Percentiles rank a stretch among this genome's conserved stretches.
phyloP scores from a whole-genome alignment of 192 early-diverging fungal genomes.

The Haplosporangium gracile region DNA sequence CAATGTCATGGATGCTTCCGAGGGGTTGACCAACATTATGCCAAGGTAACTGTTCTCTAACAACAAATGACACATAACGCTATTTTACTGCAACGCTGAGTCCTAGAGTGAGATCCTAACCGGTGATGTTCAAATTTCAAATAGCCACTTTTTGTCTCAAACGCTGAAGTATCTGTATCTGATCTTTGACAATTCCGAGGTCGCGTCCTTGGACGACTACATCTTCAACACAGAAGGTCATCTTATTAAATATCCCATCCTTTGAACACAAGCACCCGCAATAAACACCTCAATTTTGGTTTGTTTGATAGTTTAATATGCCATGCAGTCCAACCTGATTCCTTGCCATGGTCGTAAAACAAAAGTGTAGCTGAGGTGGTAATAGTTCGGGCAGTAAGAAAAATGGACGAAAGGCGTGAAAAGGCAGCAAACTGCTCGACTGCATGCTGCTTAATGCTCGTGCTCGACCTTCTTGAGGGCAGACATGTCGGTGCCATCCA shows the following conservation, averaged over 20 bases:
- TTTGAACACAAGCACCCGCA: not conserved
- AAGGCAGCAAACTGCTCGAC: not conserved
- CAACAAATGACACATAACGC: not conserved
- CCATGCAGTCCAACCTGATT: not conserved
- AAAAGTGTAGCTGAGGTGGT: not conserved
- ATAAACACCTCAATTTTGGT: not conserved
- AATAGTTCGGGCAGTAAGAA: not conserved
- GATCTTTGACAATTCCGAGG: slow-evolving; percentile 70
- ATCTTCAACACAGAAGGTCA: slow-evolving; percentile 88
- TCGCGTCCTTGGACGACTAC: slow-evolving; percentile 71
- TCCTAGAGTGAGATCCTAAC: too few relatives aligned
- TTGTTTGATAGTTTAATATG: not conserved
- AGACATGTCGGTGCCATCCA: slow-evolving; percentile 49
- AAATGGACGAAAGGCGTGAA: not conserved
- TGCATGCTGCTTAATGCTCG: slow-evolving; percentile 22
- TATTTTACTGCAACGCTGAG: not conserved
- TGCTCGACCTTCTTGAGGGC: slow-evolving; percentile 55
- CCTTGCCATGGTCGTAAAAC: not conserved
- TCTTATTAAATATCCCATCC: slow-evolving; percentile 61
- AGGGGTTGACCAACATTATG: slow-evolving; percentile 28
- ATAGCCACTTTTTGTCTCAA: slow-evolving; percentile 82
- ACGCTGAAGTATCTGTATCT: slow-evolving; percentile 88
- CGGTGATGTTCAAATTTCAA: too few relatives aligned
- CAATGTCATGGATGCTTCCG: slow-evolving; percentile 43
- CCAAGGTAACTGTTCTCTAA: slow-evolving; percentile 18